Evolutionary conservation across 495 filamentous ascomycete species (phyloP).

Genomic region (Penicillium macrosclerotiorum): DNA sequence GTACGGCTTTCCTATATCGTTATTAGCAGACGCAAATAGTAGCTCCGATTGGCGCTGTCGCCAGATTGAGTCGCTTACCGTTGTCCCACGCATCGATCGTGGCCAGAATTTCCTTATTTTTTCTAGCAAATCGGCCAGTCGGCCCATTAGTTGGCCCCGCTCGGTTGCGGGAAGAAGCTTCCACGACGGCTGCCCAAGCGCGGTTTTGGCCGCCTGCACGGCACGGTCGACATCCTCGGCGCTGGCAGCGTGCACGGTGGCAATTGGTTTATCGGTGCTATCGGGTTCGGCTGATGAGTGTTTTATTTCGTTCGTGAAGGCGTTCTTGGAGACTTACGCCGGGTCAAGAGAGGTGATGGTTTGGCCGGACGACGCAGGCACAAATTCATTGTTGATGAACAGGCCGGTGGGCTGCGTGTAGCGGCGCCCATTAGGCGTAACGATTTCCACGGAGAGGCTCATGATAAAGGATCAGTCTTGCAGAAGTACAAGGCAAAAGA

Average conservation of each 20-base stretch:
- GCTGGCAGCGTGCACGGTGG: conserved; percentile 76
- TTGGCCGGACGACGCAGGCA: conserved; percentile 66
- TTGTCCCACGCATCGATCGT: conserved; percentile 95
- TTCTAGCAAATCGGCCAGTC: conserved; percentile 69
- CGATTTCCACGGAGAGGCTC: conserved; percentile 58
- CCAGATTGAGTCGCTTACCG: conserved; percentile 51
- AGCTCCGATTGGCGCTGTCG: no score
- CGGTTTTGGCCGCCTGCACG: conserved; percentile 76
- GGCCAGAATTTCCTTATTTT: conserved; percentile 72
- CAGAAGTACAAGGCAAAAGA: no score
- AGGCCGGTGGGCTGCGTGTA: conserved; percentile 78
- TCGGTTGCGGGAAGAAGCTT: conserved; percentile 68
- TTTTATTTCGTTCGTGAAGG: not conserved
- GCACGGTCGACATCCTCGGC: conserved; percentile 79
- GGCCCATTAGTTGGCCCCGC: conserved; percentile 71
- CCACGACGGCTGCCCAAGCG: conserved; percentile 77
- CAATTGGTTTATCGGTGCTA: conserved; percentile 81
- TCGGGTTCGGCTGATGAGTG: conserved; percentile 42
- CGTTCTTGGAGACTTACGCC: conserved; percentile 23
- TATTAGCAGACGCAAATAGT: no score
- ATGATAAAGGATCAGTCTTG: no score
- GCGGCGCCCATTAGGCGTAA: conserved; percentile 82
- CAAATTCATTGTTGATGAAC: conserved; percentile 95
- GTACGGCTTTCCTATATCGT: conserved; percentile 62
- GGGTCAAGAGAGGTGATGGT: conserved; percentile 80